Conservation (phyloP, 306 rosid species). For the Sechiopsis laciniata region DNA sequence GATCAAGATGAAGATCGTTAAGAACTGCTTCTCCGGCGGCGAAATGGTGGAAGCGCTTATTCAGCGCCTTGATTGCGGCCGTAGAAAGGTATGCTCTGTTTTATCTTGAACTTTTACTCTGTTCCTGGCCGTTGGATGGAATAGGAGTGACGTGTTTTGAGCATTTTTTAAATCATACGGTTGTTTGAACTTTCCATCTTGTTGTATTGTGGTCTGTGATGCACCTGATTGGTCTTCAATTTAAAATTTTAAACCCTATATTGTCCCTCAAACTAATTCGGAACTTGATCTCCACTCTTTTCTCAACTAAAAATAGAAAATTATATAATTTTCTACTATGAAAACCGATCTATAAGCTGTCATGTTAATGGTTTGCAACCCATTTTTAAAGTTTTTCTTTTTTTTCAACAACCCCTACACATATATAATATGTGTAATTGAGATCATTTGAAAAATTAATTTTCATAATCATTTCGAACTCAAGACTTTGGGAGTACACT, state of each 20-base stretch:
- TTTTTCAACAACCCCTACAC: too few relatives aligned
- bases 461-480: too few relatives aligned
- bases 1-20: slow-evolving; percentile 65
- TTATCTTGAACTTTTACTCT: slow-evolving; percentile 7
- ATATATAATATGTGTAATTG: too few relatives aligned
- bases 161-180: neutral
- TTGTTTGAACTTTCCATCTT: neutral
- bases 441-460: too few relatives aligned
- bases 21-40: slow-evolving; percentile 67
- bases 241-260: neutral
- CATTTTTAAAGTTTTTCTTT: too few relatives aligned
- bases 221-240: neutral
- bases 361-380: too few relatives aligned
- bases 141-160: neutral
- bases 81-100: slow-evolving; percentile 51
- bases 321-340: too few relatives aligned
- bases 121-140: slow-evolving; percentile 14
- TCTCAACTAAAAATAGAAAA: neutral
- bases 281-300: neutral
- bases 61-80: slow-evolving; percentile 62
- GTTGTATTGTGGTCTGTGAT: neutral
- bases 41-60: slow-evolving; percentile 60
- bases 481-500: too few relatives aligned
- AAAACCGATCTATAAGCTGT: too few relatives aligned
- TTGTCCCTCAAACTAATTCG: neutral